phyloP scores from a whole-genome alignment of 2,329 filamentous ascomycete species.

The Trichoderma asperellum region DNA sequence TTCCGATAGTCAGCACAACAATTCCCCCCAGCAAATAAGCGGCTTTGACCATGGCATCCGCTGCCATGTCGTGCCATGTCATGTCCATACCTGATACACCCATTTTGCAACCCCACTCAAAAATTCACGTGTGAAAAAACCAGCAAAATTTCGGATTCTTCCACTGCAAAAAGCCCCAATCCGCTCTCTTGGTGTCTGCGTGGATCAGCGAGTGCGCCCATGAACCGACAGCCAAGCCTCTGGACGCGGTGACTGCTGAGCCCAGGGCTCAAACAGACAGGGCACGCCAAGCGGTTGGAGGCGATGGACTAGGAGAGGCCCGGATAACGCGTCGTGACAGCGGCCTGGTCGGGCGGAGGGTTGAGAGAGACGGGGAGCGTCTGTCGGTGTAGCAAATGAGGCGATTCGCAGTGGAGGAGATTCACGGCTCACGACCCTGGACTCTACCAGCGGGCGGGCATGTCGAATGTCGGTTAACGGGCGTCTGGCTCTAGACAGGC shows the following conservation, averaged over 20 bases:
- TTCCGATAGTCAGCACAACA: slow-evolving; percentile 43
- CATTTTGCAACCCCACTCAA: slow-evolving; percentile 36
- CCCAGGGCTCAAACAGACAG: slow-evolving; percentile 20
- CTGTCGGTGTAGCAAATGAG: slow-evolving; percentile 15
- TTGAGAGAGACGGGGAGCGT: not conserved
- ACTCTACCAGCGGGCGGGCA: not conserved
- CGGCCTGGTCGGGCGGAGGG: not conserved
- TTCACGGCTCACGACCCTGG: slow-evolving; percentile 3
- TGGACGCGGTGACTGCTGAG: slow-evolving; percentile 23
- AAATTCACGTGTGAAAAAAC: not conserved
- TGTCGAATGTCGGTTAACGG: slow-evolving; percentile 23
- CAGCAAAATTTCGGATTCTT: not conserved
- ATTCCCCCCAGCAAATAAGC: not conserved
- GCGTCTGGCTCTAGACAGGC: slow-evolving; percentile 13
- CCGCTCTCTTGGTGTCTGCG: not conserved
- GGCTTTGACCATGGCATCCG: not conserved
- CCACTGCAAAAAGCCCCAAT: not conserved
- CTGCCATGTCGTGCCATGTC: not conserved
- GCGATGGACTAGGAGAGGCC: not conserved
- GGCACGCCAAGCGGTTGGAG: slow-evolving; percentile 4
- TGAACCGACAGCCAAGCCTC: not conserved
- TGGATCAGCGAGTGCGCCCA: not conserved
- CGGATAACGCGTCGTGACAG: slow-evolving; percentile 16
- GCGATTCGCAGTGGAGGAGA: slow-evolving; percentile 4
- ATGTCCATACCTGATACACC: slow-evolving; percentile 43